Base-by-base conservation (phyloP, 257 asterid genomes). In the Haberlea rhodopensis region DNA sequence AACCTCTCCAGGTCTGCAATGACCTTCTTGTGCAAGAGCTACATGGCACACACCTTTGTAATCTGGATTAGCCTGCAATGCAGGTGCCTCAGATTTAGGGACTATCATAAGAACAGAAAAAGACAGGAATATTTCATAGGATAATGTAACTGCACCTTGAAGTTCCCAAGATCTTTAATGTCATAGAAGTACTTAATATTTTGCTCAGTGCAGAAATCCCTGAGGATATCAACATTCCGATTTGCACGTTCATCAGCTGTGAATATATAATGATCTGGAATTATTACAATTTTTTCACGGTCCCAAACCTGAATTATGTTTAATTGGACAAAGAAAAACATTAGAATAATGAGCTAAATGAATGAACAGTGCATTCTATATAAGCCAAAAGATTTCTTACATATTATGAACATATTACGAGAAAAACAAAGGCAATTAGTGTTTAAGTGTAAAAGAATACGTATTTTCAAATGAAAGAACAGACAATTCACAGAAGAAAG, bases 21-120 rank as follows among this genome's bases (percentile, higher is more conserved):
- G 96, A 71, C 99, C 99, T 82, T 94, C 99, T 80, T 94, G 97
- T 25, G 99, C 96, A 72, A 94, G 95, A 64, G 97, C 97, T 28
- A 94, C 71, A 70, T 94, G 99, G 82, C 97, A 94, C 28, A 94
- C 99, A 62, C 99, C 99, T 94, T 90, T 94, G 69, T 90, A 86
- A 71, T 94, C 96, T 18, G 95, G 97, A 78, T 94, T 94, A 37
- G 92, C 96, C 96, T 91, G 86, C 49, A 78, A 71, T 53, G 49
- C 67, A 54, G 52, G 16, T 37, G 53, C 29, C 31, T 62, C 43
- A 26, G 21, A 53, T 58, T 55, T 53, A 62, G 68, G 56, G 56
- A n/a, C n/a, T 48, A 61, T 34, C 9, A 27, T 49, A 64, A 23
- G 57, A 53, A 55, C 18, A 46, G 26, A 52, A 21, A 18, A 54